phyloP scores from a whole-genome alignment of 352 stramenopile species.

The Peronospora tabacina region DNA sequence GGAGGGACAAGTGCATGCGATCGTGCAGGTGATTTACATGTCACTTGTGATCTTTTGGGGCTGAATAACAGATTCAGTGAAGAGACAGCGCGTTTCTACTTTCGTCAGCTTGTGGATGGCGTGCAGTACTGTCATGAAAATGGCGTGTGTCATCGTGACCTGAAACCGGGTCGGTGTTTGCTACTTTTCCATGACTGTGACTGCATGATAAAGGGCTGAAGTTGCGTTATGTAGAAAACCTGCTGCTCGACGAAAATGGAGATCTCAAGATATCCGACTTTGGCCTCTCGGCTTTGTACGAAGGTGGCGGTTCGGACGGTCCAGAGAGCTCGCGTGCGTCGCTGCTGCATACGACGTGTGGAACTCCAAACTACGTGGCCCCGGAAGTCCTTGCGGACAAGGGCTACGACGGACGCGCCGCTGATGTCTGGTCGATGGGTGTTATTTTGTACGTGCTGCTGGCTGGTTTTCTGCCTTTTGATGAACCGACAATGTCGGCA shows the following conservation, averaged over 20 bases:
- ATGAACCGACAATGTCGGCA: slow-evolving; percentile 91
- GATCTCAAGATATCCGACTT: slow-evolving; percentile 99
- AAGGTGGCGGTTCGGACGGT: slow-evolving; percentile 69
- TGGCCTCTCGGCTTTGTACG: slow-evolving; percentile 92
- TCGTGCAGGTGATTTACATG: no score
- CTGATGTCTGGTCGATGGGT: slow-evolving; percentile 96
- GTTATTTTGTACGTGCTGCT: slow-evolving; percentile 97
- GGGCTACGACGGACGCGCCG: slow-evolving; percentile 89
- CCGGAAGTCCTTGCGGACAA: slow-evolving; percentile 90
- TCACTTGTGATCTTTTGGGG: background rate
- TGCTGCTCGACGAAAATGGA: slow-evolving; percentile 92
- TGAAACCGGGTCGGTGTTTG: slow-evolving; percentile 83
- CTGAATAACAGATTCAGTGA: slow-evolving; percentile 82
- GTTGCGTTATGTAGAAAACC: slow-evolving; percentile 69
- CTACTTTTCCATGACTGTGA: background rate
- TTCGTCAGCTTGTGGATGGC: slow-evolving; percentile 95
- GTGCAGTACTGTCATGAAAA: slow-evolving; percentile 96
- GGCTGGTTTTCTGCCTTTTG: slow-evolving; percentile 90
- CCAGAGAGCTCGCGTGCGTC: slow-evolving; percentile 81
- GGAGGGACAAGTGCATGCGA: slow-evolving; percentile 6
- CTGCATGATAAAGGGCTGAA: background rate
- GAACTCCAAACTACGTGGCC: slow-evolving; percentile 96
- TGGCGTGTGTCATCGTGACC: slow-evolving; percentile 94
- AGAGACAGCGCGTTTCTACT: slow-evolving; percentile 96
- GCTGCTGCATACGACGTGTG: slow-evolving; percentile 93